A percentile compares a stretch with the other conserved stretches of the same genome.
Evolutionary conservation across 306 rosid species (phyloP).

Genomic region (Vicia villosa): DNA sequence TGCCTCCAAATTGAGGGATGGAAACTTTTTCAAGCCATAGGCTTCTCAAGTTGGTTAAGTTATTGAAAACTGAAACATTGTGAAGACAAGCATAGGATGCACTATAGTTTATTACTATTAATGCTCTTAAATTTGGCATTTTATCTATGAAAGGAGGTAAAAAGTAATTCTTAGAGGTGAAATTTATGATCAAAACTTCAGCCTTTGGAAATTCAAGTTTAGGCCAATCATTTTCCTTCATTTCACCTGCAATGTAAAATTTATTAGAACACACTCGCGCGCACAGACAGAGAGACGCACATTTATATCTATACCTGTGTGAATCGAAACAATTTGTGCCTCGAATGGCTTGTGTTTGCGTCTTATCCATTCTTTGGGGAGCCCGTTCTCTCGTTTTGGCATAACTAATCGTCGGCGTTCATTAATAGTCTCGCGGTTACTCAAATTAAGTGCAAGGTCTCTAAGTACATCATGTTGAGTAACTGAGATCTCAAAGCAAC

Average conservation of each 20-base stretch:
- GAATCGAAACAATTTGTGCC: slow-evolving; percentile 79
- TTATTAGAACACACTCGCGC: background rate
- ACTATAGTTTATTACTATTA: slow-evolving; percentile 61
- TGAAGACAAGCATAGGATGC: slow-evolving; percentile 58
- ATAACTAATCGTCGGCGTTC: slow-evolving; percentile 68
- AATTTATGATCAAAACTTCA: slow-evolving; percentile 79
- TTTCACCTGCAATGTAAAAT: slow-evolving; percentile 62
- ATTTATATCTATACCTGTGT: slow-evolving; percentile 59
- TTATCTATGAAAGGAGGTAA: slow-evolving; percentile 69
- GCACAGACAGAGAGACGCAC: no score
- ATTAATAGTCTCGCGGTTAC: slow-evolving; percentile 40
- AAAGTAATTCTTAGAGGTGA: slow-evolving; percentile 62
- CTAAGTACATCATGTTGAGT: slow-evolving; percentile 86
- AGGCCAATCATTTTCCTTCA: slow-evolving; percentile 82
- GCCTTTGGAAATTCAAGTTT: slow-evolving; percentile 73
- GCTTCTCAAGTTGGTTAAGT: slow-evolving; percentile 57
- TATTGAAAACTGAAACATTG: slow-evolving; percentile 52
- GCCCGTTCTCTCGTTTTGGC: slow-evolving; percentile 66
- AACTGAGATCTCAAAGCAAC: slow-evolving; percentile 75
- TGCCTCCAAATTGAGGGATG: slow-evolving; percentile 51
- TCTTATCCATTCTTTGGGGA: slow-evolving; percentile 84
- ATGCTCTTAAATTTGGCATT: slow-evolving; percentile 86
- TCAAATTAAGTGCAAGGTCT: slow-evolving; percentile 79
- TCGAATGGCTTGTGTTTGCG: slow-evolving; percentile 55
- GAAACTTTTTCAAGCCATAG: slow-evolving; percentile 89